Evolutionary conservation across 2,329 filamentous ascomycete genomes (phyloP).

Genomic region (Diaporthe ilicicola): DNA sequence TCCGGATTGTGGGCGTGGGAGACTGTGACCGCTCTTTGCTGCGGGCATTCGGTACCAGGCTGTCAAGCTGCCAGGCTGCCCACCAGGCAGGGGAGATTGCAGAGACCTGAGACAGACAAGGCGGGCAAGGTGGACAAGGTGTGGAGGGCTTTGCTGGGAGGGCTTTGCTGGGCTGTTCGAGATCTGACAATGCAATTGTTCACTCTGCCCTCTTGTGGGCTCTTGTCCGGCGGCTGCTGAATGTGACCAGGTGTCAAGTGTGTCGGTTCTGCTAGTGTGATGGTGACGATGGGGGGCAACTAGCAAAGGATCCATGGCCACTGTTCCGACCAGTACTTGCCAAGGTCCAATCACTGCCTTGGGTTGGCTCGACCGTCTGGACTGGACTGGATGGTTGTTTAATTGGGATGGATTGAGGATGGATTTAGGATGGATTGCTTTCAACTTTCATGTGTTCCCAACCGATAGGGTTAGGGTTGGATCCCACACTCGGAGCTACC

Average conservation of each 20-base stretch:
- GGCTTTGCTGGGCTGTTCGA: constrained; percentile 18
- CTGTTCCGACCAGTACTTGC: too few species aligned
- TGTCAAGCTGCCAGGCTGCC: neutral
- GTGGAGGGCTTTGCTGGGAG: constrained; percentile 1
- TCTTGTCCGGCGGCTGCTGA: constrained; percentile 23
- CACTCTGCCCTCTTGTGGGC: neutral
- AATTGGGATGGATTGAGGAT: too few species aligned
- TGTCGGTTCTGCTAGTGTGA: neutral
- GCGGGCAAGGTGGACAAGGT: neutral
- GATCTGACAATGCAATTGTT: constrained; percentile 13
- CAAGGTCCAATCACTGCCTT: too few species aligned
- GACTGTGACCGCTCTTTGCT: constrained; percentile 17
- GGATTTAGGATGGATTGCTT: too few species aligned
- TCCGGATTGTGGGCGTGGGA: neutral
- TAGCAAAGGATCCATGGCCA: too few species aligned
- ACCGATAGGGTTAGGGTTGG: too few species aligned
- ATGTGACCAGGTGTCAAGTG: neutral
- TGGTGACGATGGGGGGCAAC: neutral
- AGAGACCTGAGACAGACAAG: constrained; percentile 3
- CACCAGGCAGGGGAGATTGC: neutral
- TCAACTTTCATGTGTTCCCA: too few species aligned
- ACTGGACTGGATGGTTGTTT: too few species aligned
- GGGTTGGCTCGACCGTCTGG: too few species aligned
- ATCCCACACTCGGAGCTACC: too few species aligned
- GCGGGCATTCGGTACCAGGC: neutral